Conservation (phyloP, 108 stramenopile genomes). For the Nitzschia sp. region DNA sequence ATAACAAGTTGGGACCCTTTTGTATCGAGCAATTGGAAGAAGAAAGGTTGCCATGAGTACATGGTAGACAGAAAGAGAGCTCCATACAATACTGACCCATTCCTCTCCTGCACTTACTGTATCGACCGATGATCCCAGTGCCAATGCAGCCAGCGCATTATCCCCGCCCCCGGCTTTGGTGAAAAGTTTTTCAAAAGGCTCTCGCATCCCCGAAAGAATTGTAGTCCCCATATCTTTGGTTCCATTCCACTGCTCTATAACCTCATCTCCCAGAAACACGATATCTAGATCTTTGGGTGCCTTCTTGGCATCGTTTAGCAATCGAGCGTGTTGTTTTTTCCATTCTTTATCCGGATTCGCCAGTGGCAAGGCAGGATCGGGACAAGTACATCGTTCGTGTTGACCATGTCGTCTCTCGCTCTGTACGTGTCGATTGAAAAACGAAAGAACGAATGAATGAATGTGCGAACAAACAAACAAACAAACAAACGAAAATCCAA, state of each 20-base stretch:
- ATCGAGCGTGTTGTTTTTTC: conserved; percentile 25
- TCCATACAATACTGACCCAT: not conserved
- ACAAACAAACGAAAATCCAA: conserved; percentile 1
- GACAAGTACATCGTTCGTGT: conserved; percentile 30
- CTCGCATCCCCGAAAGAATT: conserved; percentile 8
- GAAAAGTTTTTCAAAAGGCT: conserved; percentile 27
- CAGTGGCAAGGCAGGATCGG: conserved; percentile 28
- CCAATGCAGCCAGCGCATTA: conserved; percentile 23
- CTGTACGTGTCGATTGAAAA: not conserved
- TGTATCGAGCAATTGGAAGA: not conserved
- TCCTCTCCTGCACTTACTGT: conserved; percentile 20
- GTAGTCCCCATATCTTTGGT: conserved; percentile 19
- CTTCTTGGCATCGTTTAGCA: conserved; percentile 22
- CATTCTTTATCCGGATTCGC: conserved; percentile 4
- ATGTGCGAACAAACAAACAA: not conserved
- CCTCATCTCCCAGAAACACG: conserved; percentile 40
- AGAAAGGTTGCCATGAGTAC: not conserved
- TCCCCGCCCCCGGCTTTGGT: conserved; percentile 25
- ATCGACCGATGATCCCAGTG: conserved; percentile 32
- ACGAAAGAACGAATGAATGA: no score
- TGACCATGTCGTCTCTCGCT: not conserved
- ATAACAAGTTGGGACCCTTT: conserved; percentile 39
- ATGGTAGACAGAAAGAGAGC: not conserved
- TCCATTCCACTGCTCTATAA: conserved; percentile 34
- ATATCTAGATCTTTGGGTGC: conserved; percentile 29